phyloP scores from a whole-genome alignment of 108 stramenopile species.

The Nitzschia inconspicua region DNA sequence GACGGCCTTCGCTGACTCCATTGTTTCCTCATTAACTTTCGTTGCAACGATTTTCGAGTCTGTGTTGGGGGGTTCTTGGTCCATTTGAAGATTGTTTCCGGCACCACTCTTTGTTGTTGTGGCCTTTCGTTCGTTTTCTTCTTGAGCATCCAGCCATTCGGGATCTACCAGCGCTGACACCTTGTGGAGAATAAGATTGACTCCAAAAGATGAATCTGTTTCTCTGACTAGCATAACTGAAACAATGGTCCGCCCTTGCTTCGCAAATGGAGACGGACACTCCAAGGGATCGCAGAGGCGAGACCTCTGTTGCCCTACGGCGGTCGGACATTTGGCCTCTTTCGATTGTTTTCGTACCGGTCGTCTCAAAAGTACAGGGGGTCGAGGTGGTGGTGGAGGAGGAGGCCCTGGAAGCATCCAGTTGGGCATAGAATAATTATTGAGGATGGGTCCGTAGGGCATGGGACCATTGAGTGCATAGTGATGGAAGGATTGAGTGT shows the following conservation, averaged over 20 bases:
- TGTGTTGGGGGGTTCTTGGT: too few relatives aligned
- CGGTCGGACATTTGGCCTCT: not conserved
- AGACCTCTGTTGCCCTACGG: too few relatives aligned
- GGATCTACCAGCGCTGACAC: slow-evolving; percentile 49
- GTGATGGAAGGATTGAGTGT: too few relatives aligned
- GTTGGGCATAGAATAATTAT: not conserved
- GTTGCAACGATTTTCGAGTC: too few relatives aligned
- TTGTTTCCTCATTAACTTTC: too few relatives aligned
- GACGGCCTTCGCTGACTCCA: not conserved
- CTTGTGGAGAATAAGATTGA: slow-evolving; percentile 35
- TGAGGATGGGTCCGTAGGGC: too few relatives aligned
- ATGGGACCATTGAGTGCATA: too few relatives aligned
- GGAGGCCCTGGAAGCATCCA: not conserved
- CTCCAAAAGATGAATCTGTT: slow-evolving; percentile 48
- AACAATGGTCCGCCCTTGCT: slow-evolving; percentile 12
- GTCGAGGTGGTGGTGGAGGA: slow-evolving; percentile 3
- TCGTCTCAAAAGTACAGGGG: not conserved
- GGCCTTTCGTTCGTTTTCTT: not conserved
- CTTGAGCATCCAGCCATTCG: slow-evolving; percentile 2
- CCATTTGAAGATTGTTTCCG: not conserved
- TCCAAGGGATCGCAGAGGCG: slow-evolving; percentile 14
- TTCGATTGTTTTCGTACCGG: slow-evolving; percentile 1
- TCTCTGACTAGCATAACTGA: slow-evolving; percentile 33
- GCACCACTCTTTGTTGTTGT: not conserved
- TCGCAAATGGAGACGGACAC: slow-evolving; percentile 38